Evolutionary conservation across 148 eudicot species (phyloP).

Genomic region (Polygonum maritimum): DNA sequence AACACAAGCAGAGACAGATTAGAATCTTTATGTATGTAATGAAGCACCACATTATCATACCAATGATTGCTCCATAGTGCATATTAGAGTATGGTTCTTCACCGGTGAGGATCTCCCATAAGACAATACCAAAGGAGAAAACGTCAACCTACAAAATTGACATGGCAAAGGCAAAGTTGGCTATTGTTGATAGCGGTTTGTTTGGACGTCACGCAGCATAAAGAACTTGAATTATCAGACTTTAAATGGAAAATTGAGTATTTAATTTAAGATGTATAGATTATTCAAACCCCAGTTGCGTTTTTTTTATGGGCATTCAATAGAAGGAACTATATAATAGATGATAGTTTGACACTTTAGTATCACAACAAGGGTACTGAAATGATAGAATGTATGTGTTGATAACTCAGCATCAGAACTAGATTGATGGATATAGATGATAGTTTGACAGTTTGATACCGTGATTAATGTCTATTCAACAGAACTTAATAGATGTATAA

Average conservation of each 20-base stretch:
- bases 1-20: background rate
- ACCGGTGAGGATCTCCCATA: conserved; percentile 48
- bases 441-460: background rate
- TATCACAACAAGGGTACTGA: no score
- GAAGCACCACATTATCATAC: conserved; percentile 12
- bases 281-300: no score
- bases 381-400: background rate
- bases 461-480: background rate
- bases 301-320: no score
- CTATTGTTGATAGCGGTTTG: background rate
- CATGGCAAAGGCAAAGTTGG: background rate
- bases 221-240: no score
- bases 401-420: background rate
- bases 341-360: no score
- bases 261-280: no score
- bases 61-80: conserved; percentile 36
- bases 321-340: no score
- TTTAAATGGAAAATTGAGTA: no score
- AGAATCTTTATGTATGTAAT: background rate
- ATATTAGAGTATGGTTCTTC: conserved; percentile 34
- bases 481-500: background rate
- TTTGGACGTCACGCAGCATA: no score
- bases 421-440: background rate
- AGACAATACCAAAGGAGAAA: conserved; percentile 39
- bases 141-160: conserved; percentile 31